Percentiles rank a stretch among this genome's conserved stretches.
Evolutionary conservation across 2,329 filamentous ascomycete species (phyloP).

Genomic region (Calonectria henricotiae): DNA sequence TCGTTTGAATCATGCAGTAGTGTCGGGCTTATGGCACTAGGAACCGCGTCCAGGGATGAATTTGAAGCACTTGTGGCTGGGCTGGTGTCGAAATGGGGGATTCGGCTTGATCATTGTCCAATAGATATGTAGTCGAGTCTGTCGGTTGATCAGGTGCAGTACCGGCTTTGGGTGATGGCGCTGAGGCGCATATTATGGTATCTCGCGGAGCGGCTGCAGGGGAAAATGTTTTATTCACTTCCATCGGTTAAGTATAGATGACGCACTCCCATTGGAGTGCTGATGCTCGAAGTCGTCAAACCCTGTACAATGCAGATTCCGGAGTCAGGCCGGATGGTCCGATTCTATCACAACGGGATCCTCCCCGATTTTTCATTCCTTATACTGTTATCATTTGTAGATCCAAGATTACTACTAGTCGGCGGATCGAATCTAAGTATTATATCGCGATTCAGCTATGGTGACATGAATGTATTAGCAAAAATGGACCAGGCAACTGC

Average conservation of each 20-base stretch:
- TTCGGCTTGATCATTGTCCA: neutral
- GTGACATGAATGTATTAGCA: neutral
- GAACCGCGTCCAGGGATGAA: neutral
- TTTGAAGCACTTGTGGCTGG: neutral
- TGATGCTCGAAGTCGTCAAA: neutral
- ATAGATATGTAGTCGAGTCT: neutral
- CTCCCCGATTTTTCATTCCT: too few relatives aligned
- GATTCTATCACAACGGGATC: neutral
- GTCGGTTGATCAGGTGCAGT: neutral
- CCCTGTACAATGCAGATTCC: neutral
- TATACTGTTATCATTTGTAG: neutral
- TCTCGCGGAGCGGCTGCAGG: neutral
- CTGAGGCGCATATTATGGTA: conserved; percentile 3
- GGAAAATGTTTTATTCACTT: neutral
- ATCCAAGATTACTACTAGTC: too few relatives aligned
- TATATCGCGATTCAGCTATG: neutral
- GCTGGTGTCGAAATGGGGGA: neutral
- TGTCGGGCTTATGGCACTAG: neutral
- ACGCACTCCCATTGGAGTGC: neutral
- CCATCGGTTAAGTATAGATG: neutral
- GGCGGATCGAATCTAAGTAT: neutral
- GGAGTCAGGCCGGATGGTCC: neutral
- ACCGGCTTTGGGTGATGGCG: neutral
- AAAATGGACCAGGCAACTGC: neutral
- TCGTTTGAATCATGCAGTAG: neutral